These are phyloP conservation scores for Rosellinia necatrix DNA, from an alignment of 2,329 filamentous ascomycete genomes.

Conservation along the genomic window DNA sequence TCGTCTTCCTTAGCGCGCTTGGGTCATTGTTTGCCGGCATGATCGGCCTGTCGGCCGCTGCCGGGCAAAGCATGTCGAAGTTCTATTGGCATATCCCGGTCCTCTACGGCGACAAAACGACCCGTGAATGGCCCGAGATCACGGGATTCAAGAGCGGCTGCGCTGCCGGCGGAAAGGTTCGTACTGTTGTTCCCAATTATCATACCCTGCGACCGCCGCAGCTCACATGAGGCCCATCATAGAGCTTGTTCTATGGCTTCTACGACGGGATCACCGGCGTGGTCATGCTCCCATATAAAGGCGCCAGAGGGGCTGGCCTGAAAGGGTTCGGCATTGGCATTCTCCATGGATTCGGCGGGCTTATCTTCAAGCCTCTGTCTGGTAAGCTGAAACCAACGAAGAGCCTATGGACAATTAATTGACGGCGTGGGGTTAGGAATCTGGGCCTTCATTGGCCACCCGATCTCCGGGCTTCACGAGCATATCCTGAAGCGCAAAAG, in stretches of 20 bases:
- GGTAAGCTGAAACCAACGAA: not conserved
- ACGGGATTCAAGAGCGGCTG: constrained; percentile 15
- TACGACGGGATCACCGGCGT: constrained; percentile 20
- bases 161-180: constrained; percentile 15
- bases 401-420: too few relatives aligned
- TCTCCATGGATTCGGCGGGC: constrained; percentile 15
- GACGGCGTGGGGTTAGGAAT: not conserved
- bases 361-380: constrained; percentile 13
- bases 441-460: constrained; percentile 15
- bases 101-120: constrained; percentile 18
- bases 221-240: not conserved
- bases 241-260: constrained; percentile 15
- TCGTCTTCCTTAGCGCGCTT: constrained; percentile 7
- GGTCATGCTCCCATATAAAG: constrained; percentile 10
- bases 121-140: constrained; percentile 19
- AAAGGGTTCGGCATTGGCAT: constrained; percentile 15
- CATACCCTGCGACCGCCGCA: not conserved
- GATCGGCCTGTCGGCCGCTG: constrained; percentile 7
- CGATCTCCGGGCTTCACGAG: constrained; percentile 11
- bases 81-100: constrained; percentile 21
- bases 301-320: constrained; percentile 10
- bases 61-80: constrained; percentile 18
- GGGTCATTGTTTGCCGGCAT: constrained; percentile 13
- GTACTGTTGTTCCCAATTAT: not conserved
- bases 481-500: not conserved